phyloP scores from a whole-genome alignment of 805 yeast genomes.

The Myxozyma monticola region DNA sequence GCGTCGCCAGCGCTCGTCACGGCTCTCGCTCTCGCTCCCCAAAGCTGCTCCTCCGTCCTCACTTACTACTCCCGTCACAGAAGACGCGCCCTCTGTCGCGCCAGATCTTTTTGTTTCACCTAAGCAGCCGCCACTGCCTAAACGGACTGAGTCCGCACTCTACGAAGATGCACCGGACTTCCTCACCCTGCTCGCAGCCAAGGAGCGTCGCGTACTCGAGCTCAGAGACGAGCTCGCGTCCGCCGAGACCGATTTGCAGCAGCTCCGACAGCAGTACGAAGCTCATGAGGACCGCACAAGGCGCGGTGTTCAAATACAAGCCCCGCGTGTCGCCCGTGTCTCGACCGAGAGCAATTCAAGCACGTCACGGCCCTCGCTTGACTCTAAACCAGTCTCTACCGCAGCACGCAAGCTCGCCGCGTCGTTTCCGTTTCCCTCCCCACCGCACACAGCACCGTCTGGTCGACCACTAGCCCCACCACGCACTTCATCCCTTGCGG shows the following conservation, averaged over 20 bases:
- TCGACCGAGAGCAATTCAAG: not conserved
- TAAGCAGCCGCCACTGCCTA: constrained; percentile 16
- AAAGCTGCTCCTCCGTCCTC: constrained; percentile 18
- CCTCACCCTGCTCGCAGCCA: constrained; percentile 41
- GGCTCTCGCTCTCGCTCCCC: constrained; percentile 21
- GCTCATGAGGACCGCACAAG: constrained; percentile 26
- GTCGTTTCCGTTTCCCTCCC: constrained; percentile 29
- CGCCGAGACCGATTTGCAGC: constrained; percentile 41
- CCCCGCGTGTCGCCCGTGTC: not conserved
- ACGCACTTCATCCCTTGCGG: constrained; percentile 23
- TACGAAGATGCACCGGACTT: constrained; percentile 20
- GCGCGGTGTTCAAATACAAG: not conserved
- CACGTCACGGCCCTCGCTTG: not conserved
- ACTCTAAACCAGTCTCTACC: not conserved
- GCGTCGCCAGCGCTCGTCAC: constrained; percentile 18
- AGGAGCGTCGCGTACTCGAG: constrained; percentile 43
- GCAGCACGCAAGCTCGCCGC: constrained; percentile 10
- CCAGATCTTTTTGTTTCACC: constrained; percentile 27
- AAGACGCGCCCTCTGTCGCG: constrained; percentile 21
- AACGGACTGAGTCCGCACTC: constrained; percentile 5
- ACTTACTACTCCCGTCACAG: constrained; percentile 14
- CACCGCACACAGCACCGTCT: constrained; percentile 29
- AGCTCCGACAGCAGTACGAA: constrained; percentile 22
- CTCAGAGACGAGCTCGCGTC: constrained; percentile 39
- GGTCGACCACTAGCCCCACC: constrained; percentile 28